Base-by-base conservation (phyloP, 1,284 basidiomycete species). In the Salmacisia buchloeana region DNA sequence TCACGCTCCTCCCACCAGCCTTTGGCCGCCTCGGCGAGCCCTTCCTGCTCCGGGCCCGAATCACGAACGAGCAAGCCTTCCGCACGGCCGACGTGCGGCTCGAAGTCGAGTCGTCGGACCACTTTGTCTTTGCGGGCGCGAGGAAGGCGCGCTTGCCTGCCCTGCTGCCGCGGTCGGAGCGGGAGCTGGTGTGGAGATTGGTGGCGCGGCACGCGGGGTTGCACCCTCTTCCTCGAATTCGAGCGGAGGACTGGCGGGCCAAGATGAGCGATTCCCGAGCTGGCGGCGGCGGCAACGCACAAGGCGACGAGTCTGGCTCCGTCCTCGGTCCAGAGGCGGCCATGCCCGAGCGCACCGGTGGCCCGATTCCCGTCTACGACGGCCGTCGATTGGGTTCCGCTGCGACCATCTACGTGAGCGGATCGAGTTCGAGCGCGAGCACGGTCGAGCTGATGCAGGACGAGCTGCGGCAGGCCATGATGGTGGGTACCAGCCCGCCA, bases 131-230 rank as follows among this genome's bases (percentile, higher is more conserved):
- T 27, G 56, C 56, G 2, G 56, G 56, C 10, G n/a, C 56, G 7
- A 36, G 56, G 35, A n/a, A 36, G 34, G 7, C 38, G 35, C 35
- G 34, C 29, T 5, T 58, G 2, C 56, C 56, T 4, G 56, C 36
- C 34, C 36, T 58, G 33, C 34, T 58, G 23, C 56, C 56, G 10
- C 35, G 56, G 9, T 38, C 35, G 18, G 35, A 58, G 23, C 56
- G 56, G 5, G 34, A 58, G 34, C 34, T 58, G 56, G 49, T 33
- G 27, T 54, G 49, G 49, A 54, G 49, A 29, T 31, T 54, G 49
- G 13, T 54, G 49, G 49, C 25, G 15, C 49, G 49, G 27, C 49
- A 54, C 6, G 21, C 49, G 15, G 49, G 49, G 1, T 54, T 27
- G 49, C 29, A 33, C 9, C 27, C 25, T 33, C 29, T 54, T 9